A percentile compares a stretch with the other conserved stretches of the same genome.
Evolutionary conservation across 2,329 filamentous ascomycete genomes (phyloP).

Genomic region (Aureobasidium mangrovei): DNA sequence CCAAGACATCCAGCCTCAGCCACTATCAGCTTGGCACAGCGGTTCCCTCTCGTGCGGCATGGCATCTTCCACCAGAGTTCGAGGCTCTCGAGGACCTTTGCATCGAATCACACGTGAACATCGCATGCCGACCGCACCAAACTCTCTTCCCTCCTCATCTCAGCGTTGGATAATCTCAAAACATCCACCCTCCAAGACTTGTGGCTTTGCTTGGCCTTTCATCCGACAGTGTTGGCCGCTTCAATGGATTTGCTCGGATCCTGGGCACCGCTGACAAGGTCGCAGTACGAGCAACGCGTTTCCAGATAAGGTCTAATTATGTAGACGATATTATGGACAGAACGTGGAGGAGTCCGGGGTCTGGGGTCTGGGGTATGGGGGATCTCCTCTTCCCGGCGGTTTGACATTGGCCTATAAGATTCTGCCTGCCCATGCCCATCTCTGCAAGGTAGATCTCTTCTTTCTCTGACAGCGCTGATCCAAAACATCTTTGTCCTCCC

Average conservation of each 20-base stretch:
- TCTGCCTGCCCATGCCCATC: not conserved
- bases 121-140: conserved; percentile 4
- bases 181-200: conserved; percentile 3
- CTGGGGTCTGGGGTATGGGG: not conserved
- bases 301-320: not conserved
- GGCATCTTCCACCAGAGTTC: not conserved
- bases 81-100: conserved; percentile 1
- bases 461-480: conserved; percentile 9
- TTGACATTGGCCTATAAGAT: conserved; percentile 5
- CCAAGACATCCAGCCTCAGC: conserved; percentile 11
- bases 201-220: conserved; percentile 14
- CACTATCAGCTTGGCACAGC: conserved; percentile 4
- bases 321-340: not conserved
- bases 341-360: conserved; percentile 4
- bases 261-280: conserved; percentile 5
- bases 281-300: conserved; percentile 2
- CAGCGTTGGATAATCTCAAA: not conserved
- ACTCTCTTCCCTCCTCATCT: not conserved
- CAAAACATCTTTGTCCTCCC: not conserved
- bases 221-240: not conserved
- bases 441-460: conserved; percentile 4
- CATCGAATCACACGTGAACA: conserved; percentile 6
- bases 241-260: not conserved
- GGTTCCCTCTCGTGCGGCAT: not conserved
- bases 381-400: not conserved